Base-by-base conservation (phyloP, 2,329 filamentous ascomycete genomes). In the Alternaria sp. region DNA sequence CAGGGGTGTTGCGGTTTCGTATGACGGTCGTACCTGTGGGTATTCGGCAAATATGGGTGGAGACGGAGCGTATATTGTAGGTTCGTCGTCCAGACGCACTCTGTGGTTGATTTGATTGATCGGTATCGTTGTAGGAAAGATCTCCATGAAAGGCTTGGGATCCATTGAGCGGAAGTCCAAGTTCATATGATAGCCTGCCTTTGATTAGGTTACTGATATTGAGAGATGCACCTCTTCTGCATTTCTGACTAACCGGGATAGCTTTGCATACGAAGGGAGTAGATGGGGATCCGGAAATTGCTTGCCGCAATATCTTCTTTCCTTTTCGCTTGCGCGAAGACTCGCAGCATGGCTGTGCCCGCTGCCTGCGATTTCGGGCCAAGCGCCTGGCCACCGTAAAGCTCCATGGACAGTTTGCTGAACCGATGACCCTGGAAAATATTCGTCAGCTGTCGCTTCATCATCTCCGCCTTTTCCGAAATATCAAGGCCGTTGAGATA, bases 151-250 rank as follows among this genome's bases (percentile, higher is more conserved):
- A 0, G 76, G 72, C 49, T 77, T 77, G 3, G 80, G 79, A 9
- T 71, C 66, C 78, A 80, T 80, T 3, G 79, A 80, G 3, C 80
- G 71, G 48, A 81, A 80, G 50, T 81, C 78, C 0, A 81, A 70
- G 33, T 76, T 78, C 78, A 80, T 80, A 24, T 81, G 80, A 29
- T 80, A 80, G 0, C 79, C 79, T 69, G 29, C 29, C 29, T 9
- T 31, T 3, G 29, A 9, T 31, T 9, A 31, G 29, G 7, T 9
- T 31, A 9, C 29, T 10, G 10, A 31, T 31, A 31, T 31, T 31
- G 29, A 31, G 29, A 31, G 29, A 31, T 31, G n/a, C 8, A n/a
- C 34, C 0, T 11, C 34, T 21, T 17, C 6, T 21, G 34, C 1
- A 37, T 17, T 17, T 11, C 0, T 37, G n/a, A 21, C 34, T 31